phyloP scores from a whole-genome alignment of 163 green algal species.

The Coccomyxa subellipsoidea region DNA sequence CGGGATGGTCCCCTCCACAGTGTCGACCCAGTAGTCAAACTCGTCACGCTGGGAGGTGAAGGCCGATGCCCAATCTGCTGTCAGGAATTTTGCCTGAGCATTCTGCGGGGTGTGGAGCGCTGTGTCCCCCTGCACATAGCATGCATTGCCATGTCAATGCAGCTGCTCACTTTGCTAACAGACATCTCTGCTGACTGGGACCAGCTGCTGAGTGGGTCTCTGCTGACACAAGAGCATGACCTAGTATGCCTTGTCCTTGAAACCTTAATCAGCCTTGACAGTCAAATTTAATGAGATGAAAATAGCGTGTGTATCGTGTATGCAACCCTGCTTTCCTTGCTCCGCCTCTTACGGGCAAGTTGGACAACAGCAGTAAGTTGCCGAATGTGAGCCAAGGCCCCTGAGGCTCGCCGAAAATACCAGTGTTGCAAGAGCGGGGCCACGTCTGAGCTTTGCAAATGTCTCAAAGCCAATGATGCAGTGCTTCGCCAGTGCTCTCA shows the following conservation, averaged over 20 bases:
- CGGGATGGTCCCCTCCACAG: slow-evolving; percentile 33
- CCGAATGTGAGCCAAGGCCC: too few relatives aligned
- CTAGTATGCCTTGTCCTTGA: not conserved
- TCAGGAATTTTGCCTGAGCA: not conserved
- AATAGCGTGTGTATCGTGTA: not conserved
- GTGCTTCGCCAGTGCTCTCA: too few relatives aligned
- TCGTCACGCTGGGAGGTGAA: slow-evolving; percentile 29
- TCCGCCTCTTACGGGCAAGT: too few relatives aligned
- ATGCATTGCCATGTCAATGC: too few relatives aligned
- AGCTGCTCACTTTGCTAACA: too few relatives aligned
- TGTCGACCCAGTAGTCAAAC: slow-evolving; percentile 30
- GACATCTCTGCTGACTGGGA: not conserved
- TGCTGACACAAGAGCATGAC: not conserved
- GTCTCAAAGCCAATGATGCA: too few relatives aligned
- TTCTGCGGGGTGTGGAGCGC: not conserved
- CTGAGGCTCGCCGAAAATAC: too few relatives aligned
- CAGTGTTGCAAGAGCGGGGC: too few relatives aligned
- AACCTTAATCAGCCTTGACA: not conserved
- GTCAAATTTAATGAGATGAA: not conserved
- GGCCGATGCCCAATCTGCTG: slow-evolving; percentile 25
- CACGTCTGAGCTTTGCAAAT: too few relatives aligned
- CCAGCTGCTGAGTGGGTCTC: not conserved
- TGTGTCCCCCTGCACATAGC: not conserved
- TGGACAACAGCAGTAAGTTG: too few relatives aligned
- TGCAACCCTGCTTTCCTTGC: too few relatives aligned